These are phyloP conservation scores for Podospora bellae-mahoneyi DNA, from an alignment of 495 filamentous ascomycete genomes.

Conservation along the genomic window DNA sequence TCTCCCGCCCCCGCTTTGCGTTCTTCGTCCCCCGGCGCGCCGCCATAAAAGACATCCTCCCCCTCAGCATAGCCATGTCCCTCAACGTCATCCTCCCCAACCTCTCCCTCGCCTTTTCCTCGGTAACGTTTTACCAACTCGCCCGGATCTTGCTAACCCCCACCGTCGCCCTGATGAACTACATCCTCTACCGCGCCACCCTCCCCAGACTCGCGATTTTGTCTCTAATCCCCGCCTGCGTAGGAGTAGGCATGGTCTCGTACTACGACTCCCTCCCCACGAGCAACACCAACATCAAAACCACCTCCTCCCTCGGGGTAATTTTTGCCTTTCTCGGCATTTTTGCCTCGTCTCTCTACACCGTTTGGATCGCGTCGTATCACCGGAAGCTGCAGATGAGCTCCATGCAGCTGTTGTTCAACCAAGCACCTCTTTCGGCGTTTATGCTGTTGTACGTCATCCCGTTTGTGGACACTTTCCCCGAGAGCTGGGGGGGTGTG, in stretches of 20 bases:
- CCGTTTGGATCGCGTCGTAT: conserved; percentile 64
- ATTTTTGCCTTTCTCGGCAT: conserved; percentile 63
- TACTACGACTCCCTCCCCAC: conserved; percentile 65
- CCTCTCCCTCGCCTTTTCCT: conserved; percentile 65
- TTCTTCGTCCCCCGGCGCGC: conserved; percentile 59
- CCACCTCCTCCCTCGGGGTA: conserved; percentile 55
- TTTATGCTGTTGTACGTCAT: conserved; percentile 62
- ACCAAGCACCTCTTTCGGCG: conserved; percentile 64
- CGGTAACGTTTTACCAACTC: conserved; percentile 73
- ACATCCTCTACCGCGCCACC: conserved; percentile 56
- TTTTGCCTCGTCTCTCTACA: conserved; percentile 64
- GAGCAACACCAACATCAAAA: conserved; percentile 42
- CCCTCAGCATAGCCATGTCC: conserved; percentile 63
- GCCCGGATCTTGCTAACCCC: conserved; percentile 70
- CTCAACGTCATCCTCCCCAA: conserved; percentile 75
- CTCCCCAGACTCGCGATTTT: conserved; percentile 54
- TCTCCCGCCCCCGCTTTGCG: conserved; percentile 59
- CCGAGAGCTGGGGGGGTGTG: conserved; percentile 46
- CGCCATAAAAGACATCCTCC: conserved; percentile 56
- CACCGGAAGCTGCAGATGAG: conserved; percentile 64
- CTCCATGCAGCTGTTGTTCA: conserved; percentile 69
- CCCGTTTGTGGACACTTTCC: conserved; percentile 62
- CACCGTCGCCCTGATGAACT: conserved; percentile 64
- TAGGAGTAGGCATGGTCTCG: conserved; percentile 65
- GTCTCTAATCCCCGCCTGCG: conserved; percentile 61